A percentile compares a stretch with the other conserved stretches of the same genome.
phyloP scores from a whole-genome alignment of 176 grass and related monocot genomes.

The Cenchrus americanus region DNA sequence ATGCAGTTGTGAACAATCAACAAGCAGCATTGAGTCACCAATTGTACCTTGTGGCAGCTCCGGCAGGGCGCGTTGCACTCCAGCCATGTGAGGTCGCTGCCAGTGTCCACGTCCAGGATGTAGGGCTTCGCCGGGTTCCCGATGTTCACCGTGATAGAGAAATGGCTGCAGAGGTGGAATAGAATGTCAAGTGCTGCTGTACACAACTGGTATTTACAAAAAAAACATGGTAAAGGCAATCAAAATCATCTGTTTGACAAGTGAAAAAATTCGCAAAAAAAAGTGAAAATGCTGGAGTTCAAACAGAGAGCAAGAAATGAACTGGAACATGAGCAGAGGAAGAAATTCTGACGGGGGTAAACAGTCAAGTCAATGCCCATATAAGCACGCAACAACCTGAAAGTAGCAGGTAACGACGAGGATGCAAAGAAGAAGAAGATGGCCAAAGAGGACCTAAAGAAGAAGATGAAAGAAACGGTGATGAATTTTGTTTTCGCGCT shows the following conservation, averaged over 20 bases:
- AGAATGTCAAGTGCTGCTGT: not conserved
- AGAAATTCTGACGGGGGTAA: not conserved
- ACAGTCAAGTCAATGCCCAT: not conserved
- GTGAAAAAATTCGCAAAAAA: not conserved
- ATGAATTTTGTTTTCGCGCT: not conserved
- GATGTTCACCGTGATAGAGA: slow-evolving; percentile 71
- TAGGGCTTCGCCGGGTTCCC: slow-evolving; percentile 84
- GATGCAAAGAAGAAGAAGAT: too few species aligned
- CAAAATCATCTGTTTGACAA: not conserved
- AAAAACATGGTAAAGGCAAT: not conserved
- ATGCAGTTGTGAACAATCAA: not conserved
- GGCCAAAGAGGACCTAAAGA: too few species aligned
- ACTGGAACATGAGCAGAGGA: not conserved
- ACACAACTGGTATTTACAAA: not conserved
- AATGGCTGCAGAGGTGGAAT: slow-evolving; percentile 52
- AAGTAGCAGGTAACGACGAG: not conserved
- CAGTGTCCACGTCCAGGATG: slow-evolving; percentile 91
- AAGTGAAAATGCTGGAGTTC: not conserved
- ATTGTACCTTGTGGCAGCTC: slow-evolving; percentile 79
- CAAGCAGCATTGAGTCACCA: not conserved
- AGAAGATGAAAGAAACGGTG: not conserved
- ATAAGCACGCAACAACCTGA: not conserved
- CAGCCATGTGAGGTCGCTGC: slow-evolving; percentile 93
- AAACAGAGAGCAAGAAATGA: not conserved
- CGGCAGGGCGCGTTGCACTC: slow-evolving; percentile 89